These are phyloP conservation scores for Colletotrichum trifolii DNA, from an alignment of 2,329 filamentous ascomycete genomes.

Conservation along the genomic window DNA sequence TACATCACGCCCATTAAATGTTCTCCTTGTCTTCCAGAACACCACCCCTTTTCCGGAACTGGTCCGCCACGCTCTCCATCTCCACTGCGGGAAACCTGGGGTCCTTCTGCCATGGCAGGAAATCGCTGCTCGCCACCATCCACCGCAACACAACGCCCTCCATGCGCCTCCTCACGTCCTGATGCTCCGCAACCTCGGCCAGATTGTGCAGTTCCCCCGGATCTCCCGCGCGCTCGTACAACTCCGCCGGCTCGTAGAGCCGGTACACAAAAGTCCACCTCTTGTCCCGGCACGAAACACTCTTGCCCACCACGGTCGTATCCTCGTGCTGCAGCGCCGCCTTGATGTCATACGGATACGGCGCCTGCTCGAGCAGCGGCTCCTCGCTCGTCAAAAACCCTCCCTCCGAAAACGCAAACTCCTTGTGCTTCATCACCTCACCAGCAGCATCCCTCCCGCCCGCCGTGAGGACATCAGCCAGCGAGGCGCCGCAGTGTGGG, in stretches of 20 bases:
- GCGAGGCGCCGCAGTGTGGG: conserved; percentile 43
- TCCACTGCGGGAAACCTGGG: conserved; percentile 48
- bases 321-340: conserved; percentile 57
- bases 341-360: conserved; percentile 60
- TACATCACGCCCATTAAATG: background rate
- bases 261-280: conserved; percentile 57
- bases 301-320: conserved; percentile 54
- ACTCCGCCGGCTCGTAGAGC: conserved; percentile 56
- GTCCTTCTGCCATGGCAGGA: conserved; percentile 50
- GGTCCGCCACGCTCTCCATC: conserved; percentile 45
- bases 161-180: conserved; percentile 39
- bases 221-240: conserved; percentile 53
- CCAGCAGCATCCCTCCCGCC: conserved; percentile 9
- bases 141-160: conserved; percentile 51
- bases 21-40: background rate
- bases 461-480: conserved; percentile 18
- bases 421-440: conserved; percentile 45
- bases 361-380: conserved; percentile 55
- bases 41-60: conserved; percentile 32
- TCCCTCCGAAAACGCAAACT: conserved; percentile 56
- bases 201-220: conserved; percentile 53
- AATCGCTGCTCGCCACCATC: conserved; percentile 49
- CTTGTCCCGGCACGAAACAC: conserved; percentile 49
- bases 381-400: conserved; percentile 57
- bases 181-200: conserved; percentile 43